Evolutionary conservation across 495 filamentous ascomycete species (phyloP), one percentile per base, ranked within the genome.

Genomic region (Penicillium fimorum): DNA sequence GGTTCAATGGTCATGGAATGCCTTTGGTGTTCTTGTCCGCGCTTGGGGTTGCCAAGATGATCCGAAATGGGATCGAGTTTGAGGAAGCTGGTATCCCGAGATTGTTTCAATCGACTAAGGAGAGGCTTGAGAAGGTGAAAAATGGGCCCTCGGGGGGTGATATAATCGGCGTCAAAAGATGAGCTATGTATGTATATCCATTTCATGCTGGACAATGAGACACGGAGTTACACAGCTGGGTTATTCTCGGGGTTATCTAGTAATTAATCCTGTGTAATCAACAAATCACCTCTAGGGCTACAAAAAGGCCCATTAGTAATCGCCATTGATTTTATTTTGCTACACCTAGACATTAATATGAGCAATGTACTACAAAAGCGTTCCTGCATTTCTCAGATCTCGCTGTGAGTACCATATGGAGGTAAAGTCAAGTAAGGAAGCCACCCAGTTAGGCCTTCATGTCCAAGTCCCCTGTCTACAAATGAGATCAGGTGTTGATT

Each of bases 1-100:
- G 79, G 0, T 83, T 82, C 63, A 78, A 82, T 55, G 81, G 81
- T 4, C 77, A 77, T 58, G 81, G 82, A 0, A 85, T 83, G 80
- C 67, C 80, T n/a, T 15, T n/a, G 5, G 56, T 76, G 18, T 75
- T 79, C 52, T 80, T 71, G 56, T 60, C 74, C 0, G 58, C 69
- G 0, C 70, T 73, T 9, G 72, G 71, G 47, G 78, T 84, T 40
- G 76, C 74, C 17, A 65, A 69, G 44, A 82, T 84, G 76, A 53
- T 82, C 7, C 42, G 17, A 8, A 44, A 69, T 1, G 67, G 62
- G 9, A 35, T 63, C 13, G 25, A 43, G 20, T 77, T 76, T 58
- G 73, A 76, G 51, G 58, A 79, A 6, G 64, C 62, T 4, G 59
- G 62, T 13, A 50, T 78, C 40, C 76, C 75, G 5, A 56, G 61